Base-by-base conservation (phyloP, 2,329 filamentous ascomycete species). In the Colletotrichum nymphaeae region DNA sequence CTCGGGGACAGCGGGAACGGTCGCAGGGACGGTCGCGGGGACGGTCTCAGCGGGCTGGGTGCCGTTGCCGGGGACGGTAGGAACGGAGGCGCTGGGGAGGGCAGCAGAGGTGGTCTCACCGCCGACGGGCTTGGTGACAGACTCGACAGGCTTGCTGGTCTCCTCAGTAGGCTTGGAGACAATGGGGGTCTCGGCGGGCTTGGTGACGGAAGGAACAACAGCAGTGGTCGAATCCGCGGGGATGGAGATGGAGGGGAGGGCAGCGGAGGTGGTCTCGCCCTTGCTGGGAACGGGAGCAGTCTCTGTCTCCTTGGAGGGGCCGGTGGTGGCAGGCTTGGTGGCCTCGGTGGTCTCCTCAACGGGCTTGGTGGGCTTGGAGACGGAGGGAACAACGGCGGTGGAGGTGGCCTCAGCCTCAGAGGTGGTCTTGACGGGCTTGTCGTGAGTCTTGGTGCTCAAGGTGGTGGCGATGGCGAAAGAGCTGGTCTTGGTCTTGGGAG, bases 341-440 rank as follows among this genome's bases (percentile, higher is more conserved):
- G 55, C 70, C 63, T 77, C 66, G 19, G 76, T 76, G 30, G 78
- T 74, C 62, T 71, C 49, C 46, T 75, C 57, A 16, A 75, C 75
- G 57, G 76, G 71, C 63, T 74, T 72, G 52, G 37, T 19, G 37
- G 37, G 37, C 37, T 42, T 42, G 37, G 71, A 73, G 26, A 37
- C 35, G 68, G 58, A 59, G 65, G 74, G 63, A 8, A 70, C 66
- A 35, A 28, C 68, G 37, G 75, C 76, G 53, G 75, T 76, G 24
- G 75, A 76, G n/a, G 78, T 76, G 63, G 65, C 62, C 59, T 71
- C 22, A 46, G 63, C 62, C 26, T 76, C 74, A n/a, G 73, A 63
- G 65, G 55, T 67, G 24, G 74, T 67, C 59, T 71, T 63, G 28
- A 71, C 73, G 28, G 72, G 73, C 69, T 71, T 76, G 73, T 70